These are phyloP conservation scores for Capsicum chinense DNA, from an alignment of 257 asterid species.

Conservation along the genomic window DNA sequence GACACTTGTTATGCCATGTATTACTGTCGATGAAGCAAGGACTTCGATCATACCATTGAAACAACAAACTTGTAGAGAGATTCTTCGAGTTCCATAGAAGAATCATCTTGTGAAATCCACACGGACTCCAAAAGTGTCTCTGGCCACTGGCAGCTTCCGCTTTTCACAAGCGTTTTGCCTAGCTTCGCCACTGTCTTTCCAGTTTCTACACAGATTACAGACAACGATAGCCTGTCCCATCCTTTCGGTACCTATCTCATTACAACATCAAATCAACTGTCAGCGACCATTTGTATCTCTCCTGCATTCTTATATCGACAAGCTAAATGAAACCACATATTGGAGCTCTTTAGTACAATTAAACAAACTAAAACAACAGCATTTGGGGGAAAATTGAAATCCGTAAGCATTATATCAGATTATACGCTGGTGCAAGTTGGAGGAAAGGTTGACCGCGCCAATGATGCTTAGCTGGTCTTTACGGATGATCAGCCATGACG, in stretches of 20 bases:
- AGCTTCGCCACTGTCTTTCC: conserved; percentile 70
- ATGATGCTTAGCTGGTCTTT: too few species aligned
- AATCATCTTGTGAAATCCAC: conserved; percentile 55
- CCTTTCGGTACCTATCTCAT: conserved; percentile 85
- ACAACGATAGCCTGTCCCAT: conserved; percentile 81
- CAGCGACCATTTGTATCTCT: neutral
- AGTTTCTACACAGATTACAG: conserved; percentile 63
- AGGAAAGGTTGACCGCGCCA: too few species aligned
- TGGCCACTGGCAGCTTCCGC: conserved; percentile 81
- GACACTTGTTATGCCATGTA: too few species aligned
- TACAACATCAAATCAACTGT: conserved; percentile 9
- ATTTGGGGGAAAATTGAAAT: too few species aligned
- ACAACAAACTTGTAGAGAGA: conserved; percentile 68
- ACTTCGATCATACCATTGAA: conserved; percentile 57
- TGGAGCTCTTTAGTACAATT: neutral
- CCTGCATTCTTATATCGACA: too few species aligned
- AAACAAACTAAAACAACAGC: neutral
- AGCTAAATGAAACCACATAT: neutral
- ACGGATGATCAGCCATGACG: too few species aligned
- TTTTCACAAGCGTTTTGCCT: conserved; percentile 69
- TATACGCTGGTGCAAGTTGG: too few species aligned
- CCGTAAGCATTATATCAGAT: too few species aligned
- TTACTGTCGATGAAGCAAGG: neutral
- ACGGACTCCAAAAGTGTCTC: conserved; percentile 74
- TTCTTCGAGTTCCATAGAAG: conserved; percentile 62